Percentiles rank a stretch among this genome's conserved stretches.
Evolutionary conservation across 495 filamentous ascomycete genomes (phyloP).

Genomic region (Gamarada debralockiae): DNA sequence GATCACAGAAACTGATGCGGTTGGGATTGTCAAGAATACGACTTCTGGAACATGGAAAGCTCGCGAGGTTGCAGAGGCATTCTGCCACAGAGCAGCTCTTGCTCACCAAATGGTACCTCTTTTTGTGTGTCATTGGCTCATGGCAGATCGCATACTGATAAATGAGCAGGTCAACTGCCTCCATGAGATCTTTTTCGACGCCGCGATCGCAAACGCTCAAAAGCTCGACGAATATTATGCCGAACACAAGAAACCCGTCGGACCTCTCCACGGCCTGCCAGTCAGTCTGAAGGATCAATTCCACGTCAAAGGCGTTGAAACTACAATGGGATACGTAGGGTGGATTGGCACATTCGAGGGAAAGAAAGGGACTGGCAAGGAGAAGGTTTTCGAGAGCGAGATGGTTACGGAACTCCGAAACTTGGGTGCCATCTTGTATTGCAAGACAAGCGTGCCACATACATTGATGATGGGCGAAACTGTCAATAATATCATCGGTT

Average conservation of each 20-base stretch:
- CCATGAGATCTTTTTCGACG: constrained; percentile 62
- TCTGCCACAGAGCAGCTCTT: constrained; percentile 49
- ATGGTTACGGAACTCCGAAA: constrained; percentile 37
- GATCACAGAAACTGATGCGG: constrained; percentile 52
- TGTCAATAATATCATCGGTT: constrained; percentile 27
- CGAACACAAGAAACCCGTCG: constrained; percentile 31
- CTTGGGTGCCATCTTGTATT: constrained; percentile 55
- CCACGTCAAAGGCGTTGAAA: constrained; percentile 24
- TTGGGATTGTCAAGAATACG: constrained; percentile 44
- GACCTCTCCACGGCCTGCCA: constrained; percentile 49
- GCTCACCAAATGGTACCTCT: constrained; percentile 53
- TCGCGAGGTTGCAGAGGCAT: constrained; percentile 37
- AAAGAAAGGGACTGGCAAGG: constrained; percentile 34
- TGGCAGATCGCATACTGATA: not conserved
- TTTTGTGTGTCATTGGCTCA: constrained; percentile 17
- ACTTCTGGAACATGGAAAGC: constrained; percentile 29
- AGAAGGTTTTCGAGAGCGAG: constrained; percentile 24
- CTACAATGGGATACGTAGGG: constrained; percentile 27
- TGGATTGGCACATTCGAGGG: constrained; percentile 51
- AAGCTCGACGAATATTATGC: constrained; percentile 51
- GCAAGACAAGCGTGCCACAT: constrained; percentile 45
- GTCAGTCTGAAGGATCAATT: constrained; percentile 56
- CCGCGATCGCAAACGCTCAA: constrained; percentile 53
- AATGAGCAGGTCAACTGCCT: constrained; percentile 47
- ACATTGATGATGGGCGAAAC: constrained; percentile 28